Conservation (phyloP, 164 flowering plant genomes). For the Nymphaea thermarum region DNA sequence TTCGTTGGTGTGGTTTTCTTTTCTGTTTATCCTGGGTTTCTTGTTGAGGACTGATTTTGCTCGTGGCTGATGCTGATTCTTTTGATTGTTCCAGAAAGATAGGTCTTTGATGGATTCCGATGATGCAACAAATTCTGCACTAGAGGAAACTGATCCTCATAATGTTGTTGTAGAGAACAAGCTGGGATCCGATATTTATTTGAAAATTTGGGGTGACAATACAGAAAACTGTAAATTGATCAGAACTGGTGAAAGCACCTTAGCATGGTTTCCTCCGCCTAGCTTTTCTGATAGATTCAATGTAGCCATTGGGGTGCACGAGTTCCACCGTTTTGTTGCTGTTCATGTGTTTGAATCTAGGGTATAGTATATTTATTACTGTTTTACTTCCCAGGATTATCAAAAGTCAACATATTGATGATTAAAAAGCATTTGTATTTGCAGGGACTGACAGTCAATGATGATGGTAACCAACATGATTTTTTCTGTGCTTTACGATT, state of each 20-base stretch:
- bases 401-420: too few relatives aligned
- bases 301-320: slow-evolving; percentile 47
- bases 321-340: slow-evolving; percentile 64
- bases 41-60: too few relatives aligned
- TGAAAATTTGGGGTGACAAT: slow-evolving; percentile 55
- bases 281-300: slow-evolving; percentile 76
- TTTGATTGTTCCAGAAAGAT: slow-evolving; percentile 35
- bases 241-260: slow-evolving; percentile 31
- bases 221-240: slow-evolving; percentile 44
- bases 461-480: slow-evolving; percentile 87
- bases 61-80: not conserved
- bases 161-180: slow-evolving; percentile 73
- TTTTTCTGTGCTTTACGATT: slow-evolving; percentile 94
- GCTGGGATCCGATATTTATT: slow-evolving; percentile 81
- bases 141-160: slow-evolving; percentile 88
- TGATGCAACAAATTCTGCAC: slow-evolving; percentile 49
- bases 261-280: slow-evolving; percentile 87
- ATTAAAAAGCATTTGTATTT: not conserved
- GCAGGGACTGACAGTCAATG: slow-evolving; percentile 69
- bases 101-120: slow-evolving; percentile 17
- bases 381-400: not conserved
- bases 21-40: too few relatives aligned
- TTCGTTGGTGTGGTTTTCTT: too few relatives aligned
- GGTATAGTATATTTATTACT: slow-evolving; percentile 26
- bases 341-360: slow-evolving; percentile 72